Conservation (phyloP, 306 rosid genomes). For the Rosa persica region DNA sequence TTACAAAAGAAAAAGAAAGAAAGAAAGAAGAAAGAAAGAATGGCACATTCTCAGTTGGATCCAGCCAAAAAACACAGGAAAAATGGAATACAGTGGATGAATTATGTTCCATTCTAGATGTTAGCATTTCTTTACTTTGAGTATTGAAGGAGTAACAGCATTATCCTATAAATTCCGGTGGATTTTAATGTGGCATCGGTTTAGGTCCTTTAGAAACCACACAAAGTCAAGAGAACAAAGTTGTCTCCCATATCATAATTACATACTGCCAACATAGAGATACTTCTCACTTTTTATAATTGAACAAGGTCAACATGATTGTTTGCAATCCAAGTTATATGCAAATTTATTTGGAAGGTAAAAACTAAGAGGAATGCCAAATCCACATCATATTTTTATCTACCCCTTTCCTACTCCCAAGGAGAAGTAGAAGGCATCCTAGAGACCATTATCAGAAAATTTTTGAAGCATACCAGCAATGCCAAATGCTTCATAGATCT, state of each 20-base stretch:
- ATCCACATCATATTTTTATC: background rate
- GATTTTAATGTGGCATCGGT: background rate
- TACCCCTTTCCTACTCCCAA: background rate
- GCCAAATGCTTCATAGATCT: conserved; percentile 90
- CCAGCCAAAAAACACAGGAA: background rate
- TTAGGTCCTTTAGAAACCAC: background rate
- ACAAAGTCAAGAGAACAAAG: background rate
- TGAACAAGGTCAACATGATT: conserved; percentile 1
- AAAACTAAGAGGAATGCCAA: background rate
- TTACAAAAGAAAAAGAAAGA: background rate
- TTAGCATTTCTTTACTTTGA: background rate
- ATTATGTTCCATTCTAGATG: background rate
- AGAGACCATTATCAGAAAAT: conserved; percentile 23
- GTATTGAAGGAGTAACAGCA: background rate
- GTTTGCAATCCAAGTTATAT: background rate
- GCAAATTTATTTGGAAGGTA: background rate
- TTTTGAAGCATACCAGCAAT: conserved; percentile 69
- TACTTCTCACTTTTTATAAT: background rate
- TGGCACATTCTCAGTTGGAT: background rate
- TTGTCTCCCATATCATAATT: background rate
- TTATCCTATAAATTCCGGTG: background rate
- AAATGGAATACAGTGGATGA: background rate
- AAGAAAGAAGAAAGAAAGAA: no score
- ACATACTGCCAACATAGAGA: background rate
- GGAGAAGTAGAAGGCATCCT: background rate